These are phyloP conservation scores for Sindora glabra DNA, from an alignment of 306 rosid species.

Conservation along the genomic window DNA sequence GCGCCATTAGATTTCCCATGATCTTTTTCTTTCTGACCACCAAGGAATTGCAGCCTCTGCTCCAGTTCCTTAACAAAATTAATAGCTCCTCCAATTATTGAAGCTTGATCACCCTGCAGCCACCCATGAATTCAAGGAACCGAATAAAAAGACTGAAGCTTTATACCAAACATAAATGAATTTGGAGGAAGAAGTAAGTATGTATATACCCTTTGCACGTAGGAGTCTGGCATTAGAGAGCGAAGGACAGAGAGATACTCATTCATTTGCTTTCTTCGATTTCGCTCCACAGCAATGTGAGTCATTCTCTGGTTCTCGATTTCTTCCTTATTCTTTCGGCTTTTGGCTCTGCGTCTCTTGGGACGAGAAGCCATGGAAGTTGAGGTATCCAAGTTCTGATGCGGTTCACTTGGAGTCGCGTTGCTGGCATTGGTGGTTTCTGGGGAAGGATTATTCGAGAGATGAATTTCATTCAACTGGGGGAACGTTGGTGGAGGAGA, in stretches of 20 bases:
- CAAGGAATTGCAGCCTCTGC: constrained; percentile 62
- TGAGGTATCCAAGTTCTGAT: constrained; percentile 23
- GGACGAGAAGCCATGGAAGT: constrained; percentile 29
- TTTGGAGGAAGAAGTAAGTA: not conserved
- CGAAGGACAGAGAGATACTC: constrained; percentile 89
- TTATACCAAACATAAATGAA: too few species aligned
- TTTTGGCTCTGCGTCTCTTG: constrained; percentile 59
- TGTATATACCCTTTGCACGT: constrained; percentile 74
- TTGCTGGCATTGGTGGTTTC: constrained; percentile 9
- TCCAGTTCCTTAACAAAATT: constrained; percentile 90
- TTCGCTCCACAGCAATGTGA: constrained; percentile 96
- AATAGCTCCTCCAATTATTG: constrained; percentile 89
- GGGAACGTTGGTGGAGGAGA: constrained; percentile 35
- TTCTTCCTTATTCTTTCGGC: constrained; percentile 71
- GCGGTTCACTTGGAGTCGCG: not conserved
- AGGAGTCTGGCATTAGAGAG: constrained; percentile 81
- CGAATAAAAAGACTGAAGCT: too few species aligned
- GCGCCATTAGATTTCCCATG: not conserved
- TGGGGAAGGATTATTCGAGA: constrained; percentile 35
- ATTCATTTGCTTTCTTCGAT: constrained; percentile 88
- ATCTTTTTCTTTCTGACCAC: constrained; percentile 22
- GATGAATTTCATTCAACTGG: constrained; percentile 15
- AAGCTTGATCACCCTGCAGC: constrained; percentile 88
- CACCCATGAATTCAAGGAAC: not conserved
- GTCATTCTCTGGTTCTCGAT: constrained; percentile 97